phyloP scores from a whole-genome alignment of 257 asterid genomes.

The Mentha longifolia region DNA sequence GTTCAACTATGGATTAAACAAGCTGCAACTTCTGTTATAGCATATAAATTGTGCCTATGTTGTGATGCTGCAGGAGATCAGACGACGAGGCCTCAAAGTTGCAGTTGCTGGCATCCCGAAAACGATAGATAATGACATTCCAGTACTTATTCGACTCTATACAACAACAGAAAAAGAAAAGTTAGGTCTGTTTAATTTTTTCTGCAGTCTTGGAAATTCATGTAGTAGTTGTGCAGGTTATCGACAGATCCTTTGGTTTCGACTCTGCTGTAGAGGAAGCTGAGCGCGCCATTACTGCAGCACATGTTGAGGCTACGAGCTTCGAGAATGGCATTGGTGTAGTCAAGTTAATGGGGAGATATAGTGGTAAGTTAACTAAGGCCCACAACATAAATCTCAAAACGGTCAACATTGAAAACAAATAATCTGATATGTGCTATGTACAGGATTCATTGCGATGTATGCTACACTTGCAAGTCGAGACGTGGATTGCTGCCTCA shows the following conservation, averaged over 20 bases:
- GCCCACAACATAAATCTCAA: neutral
- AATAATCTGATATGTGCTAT: neutral
- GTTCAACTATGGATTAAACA: neutral
- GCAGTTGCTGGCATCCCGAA: conserved; percentile 87
- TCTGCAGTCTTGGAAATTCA: neutral
- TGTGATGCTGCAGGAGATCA: conserved; percentile 63
- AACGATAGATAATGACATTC: conserved; percentile 92
- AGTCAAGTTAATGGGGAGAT: conserved; percentile 89
- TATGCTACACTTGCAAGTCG: conserved; percentile 94
- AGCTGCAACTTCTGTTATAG: neutral
- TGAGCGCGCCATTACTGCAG: conserved; percentile 94
- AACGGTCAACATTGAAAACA: too few species aligned
- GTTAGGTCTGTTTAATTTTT: neutral
- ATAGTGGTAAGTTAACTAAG: conserved; percentile 58
- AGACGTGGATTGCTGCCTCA: conserved; percentile 93
- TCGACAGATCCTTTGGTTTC: conserved; percentile 93
- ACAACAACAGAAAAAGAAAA: neutral
- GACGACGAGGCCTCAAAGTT: conserved; percentile 83
- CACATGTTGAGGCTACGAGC: conserved; percentile 97
- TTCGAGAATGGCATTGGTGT: conserved; percentile 89
- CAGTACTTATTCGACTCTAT: conserved; percentile 45
- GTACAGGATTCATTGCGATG: conserved; percentile 89
- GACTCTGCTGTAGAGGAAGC: conserved; percentile 99
- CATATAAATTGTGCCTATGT: too few species aligned
- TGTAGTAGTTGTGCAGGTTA: conserved; percentile 51